Base-by-base conservation (phyloP, 305 asterid species). In the Salvia sclarea region DNA sequence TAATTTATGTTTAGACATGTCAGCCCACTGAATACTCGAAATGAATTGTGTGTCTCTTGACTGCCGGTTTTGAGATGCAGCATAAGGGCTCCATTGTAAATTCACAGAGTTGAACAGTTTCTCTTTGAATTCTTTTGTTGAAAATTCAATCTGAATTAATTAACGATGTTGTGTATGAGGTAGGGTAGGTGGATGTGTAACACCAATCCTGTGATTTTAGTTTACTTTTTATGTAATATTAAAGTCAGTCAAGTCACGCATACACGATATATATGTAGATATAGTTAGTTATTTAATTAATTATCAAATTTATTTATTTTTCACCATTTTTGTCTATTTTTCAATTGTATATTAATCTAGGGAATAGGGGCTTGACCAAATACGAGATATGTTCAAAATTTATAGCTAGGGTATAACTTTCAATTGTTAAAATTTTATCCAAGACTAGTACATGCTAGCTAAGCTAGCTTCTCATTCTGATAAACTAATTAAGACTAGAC, bases 21-120 rank as follows among this genome's bases (percentile, higher is more conserved):
- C 30, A 28, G 64, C 48, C 30, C 2, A 25, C 11, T 71, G 30
- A 37, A 40, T 44, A 3, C 8, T 2, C 6, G 0, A 37, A 61
- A 14, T 5, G 41, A 45, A 59, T 21, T 52, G 54, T 16, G 21
- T 40, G n/a, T 31, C 49, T 37, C 13, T n/a, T 66, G 73, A 53
- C 61, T 40, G 61, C 68, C 64, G 78, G 60, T 74, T 67, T 74
- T 68, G 66, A 68, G 70, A 25, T 53, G 66, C 66, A 61, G 74
- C 75, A 67, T 61, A 68, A 28, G 66, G 64, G 49, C 20, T 3
- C 1, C 21, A 5, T 49, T 59, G 64, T 11, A 60, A 63, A 13
- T 52, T 67, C 65, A 64, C 30, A 0, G 0, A 0, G 17, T 16
- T 14, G 53, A 2, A 37, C 49, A 35, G 45, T 24, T 28, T 6